Percentiles rank a stretch among this genome's conserved stretches.
These are phyloP conservation scores for Phlebiopsis gigantea DNA, from an alignment of 768 basidiomycete genomes.

Conservation along the genomic window DNA sequence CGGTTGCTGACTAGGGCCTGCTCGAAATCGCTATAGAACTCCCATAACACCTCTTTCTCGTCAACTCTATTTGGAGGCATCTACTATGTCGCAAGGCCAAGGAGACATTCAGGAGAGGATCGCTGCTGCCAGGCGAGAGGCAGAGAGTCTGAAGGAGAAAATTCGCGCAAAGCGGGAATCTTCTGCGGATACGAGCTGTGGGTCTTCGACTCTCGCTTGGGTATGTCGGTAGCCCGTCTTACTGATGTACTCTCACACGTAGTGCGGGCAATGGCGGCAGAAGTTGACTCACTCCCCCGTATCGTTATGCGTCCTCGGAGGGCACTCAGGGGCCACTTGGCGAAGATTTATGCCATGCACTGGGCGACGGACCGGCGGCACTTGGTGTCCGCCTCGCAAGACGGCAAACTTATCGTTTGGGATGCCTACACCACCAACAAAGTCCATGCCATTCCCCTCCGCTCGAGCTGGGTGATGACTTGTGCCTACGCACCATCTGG, in stretches of 20 bases:
- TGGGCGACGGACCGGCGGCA: conserved; percentile 98
- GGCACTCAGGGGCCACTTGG: conserved; percentile 93
- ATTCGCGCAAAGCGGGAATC: conserved; percentile 95
- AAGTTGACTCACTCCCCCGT: conserved; percentile 92
- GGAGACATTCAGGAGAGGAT: conserved; percentile 89
- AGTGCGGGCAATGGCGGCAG: conserved; percentile 99
- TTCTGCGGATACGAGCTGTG: conserved; percentile 95
- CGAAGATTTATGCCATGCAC: conserved; percentile 99
- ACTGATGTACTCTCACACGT: conserved; percentile 7
- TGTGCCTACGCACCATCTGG: conserved; percentile 98
- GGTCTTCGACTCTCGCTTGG: conserved; percentile 32
- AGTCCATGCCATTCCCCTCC: conserved; percentile 96
- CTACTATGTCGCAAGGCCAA: conserved; percentile 68
- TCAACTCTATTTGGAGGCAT: not conserved
- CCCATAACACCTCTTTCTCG: not conserved
- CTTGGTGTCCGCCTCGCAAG: conserved; percentile 98
- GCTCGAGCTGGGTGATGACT: conserved; percentile 99
- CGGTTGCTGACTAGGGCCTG: not conserved
- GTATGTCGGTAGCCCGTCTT: conserved; percentile 9
- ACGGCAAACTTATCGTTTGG: conserved; percentile 99
- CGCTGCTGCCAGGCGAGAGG: conserved; percentile 93
- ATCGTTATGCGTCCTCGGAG: conserved; percentile 96
- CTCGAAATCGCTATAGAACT: not conserved
- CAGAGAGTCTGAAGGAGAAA: conserved; percentile 97
- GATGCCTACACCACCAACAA: conserved; percentile 99